Evolutionary conservation across 1,139 yeast species (phyloP).

Genomic region (Pneumocystis oryctolagi): DNA sequence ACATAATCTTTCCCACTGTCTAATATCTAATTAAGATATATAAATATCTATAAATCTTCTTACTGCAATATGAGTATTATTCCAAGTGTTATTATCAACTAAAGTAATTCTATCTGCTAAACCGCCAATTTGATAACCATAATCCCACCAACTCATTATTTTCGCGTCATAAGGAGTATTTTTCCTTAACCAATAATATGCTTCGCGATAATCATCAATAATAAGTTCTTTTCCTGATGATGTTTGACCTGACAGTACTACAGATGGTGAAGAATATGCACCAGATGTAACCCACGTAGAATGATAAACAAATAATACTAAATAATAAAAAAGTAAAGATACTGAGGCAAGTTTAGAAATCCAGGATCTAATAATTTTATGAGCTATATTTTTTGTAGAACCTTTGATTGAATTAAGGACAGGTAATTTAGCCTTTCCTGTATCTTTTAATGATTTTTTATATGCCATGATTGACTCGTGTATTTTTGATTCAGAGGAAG

Average conservation of each 20-base stretch:
- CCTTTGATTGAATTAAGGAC: background rate
- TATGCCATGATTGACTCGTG: background rate
- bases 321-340: constrained; percentile 57
- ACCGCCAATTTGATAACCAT: constrained; percentile 98
- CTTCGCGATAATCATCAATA: constrained; percentile 97
- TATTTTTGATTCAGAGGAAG: constrained; percentile 6
- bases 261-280: constrained; percentile 96
- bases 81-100: constrained; percentile 98
- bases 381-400: constrained; percentile 2
- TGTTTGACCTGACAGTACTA: constrained; percentile 68
- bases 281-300: constrained; percentile 95
- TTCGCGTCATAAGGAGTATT: constrained; percentile 92
- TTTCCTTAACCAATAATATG: constrained; percentile 97
- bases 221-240: constrained; percentile 76
- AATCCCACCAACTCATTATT: constrained; percentile 99
- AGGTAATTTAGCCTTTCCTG: background rate
- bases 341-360: constrained; percentile 50
- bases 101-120: constrained; percentile 98
- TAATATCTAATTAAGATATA: background rate
- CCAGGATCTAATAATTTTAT: constrained; percentile 24
- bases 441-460: background rate
- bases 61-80: constrained; percentile 88
- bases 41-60: background rate
- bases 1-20: constrained; percentile 98
- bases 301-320: constrained; percentile 74